Conservation (phyloP, 2,329 filamentous ascomycete species). For the Penicillium sp. region DNA sequence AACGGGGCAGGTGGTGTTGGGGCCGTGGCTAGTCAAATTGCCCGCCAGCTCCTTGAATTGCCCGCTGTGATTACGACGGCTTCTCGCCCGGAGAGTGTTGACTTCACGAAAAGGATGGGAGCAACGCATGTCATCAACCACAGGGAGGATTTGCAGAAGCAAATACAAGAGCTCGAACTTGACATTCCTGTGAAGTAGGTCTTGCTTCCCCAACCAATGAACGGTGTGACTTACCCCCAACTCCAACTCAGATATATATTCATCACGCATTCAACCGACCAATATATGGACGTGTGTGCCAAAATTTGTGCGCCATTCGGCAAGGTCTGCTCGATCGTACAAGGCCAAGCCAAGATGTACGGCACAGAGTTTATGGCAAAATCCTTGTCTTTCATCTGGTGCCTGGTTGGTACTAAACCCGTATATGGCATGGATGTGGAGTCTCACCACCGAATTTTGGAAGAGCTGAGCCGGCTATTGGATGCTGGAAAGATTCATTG, state of each 20-base stretch:
- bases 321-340: constrained; percentile 48
- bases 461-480: neutral
- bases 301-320: constrained; percentile 38
- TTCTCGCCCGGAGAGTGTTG: constrained; percentile 41
- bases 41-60: constrained; percentile 38
- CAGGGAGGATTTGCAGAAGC: neutral
- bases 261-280: neutral
- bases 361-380: constrained; percentile 49
- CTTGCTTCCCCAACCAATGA: neutral
- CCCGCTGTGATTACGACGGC: constrained; percentile 47
- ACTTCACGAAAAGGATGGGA: constrained; percentile 42
- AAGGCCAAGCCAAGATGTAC: constrained; percentile 45
- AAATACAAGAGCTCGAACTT: neutral
- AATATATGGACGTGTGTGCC: neutral
- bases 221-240: neutral
- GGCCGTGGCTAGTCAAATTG: constrained; percentile 46
- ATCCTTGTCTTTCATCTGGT: constrained; percentile 15
- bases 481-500: neutral
- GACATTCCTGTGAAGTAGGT: neutral
- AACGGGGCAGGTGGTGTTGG: constrained; percentile 50
- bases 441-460: neutral
- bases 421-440: neutral
- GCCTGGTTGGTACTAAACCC: neutral
- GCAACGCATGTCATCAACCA: constrained; percentile 41
- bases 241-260: neutral